These are phyloP conservation scores for Chrysopogon serrulatus DNA, from an alignment of 176 grass and related monocot genomes.

Conservation along the genomic window DNA sequence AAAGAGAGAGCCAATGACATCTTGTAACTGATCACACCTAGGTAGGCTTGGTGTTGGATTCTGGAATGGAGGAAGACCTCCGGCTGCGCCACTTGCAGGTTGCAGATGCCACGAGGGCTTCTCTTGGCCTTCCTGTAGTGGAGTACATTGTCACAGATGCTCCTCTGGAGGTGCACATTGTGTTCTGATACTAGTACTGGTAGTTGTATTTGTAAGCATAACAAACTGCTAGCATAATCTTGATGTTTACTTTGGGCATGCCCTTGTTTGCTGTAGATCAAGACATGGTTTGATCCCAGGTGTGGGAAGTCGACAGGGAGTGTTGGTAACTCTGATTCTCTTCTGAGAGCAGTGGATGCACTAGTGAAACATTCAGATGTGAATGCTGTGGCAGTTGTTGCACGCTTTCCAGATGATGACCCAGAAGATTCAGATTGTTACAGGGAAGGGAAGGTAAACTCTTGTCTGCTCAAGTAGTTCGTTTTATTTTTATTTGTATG, in stretches of 20 bases:
- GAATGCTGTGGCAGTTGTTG: slow-evolving; percentile 82
- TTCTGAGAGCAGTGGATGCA: slow-evolving; percentile 62
- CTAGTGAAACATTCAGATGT: slow-evolving; percentile 55
- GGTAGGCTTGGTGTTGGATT: slow-evolving; percentile 93
- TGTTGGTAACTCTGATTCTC: slow-evolving; percentile 59
- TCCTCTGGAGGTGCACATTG: slow-evolving; percentile 63
- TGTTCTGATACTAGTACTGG: not conserved
- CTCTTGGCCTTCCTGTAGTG: slow-evolving; percentile 62
- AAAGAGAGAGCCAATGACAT: not conserved
- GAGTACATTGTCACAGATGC: slow-evolving; percentile 85
- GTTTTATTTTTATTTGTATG: not conserved
- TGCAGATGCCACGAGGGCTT: slow-evolving; percentile 75
- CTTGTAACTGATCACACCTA: slow-evolving; percentile 23
- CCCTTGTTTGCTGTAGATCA: slow-evolving; percentile 40
- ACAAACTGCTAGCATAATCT: not conserved
- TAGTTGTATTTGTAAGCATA: not conserved
- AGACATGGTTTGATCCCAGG: slow-evolving; percentile 74
- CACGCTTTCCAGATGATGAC: slow-evolving; percentile 84
- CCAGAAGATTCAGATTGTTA: slow-evolving; percentile 65
- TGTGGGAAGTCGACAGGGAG: slow-evolving; percentile 85
- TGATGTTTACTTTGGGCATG: not conserved
- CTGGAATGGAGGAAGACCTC: slow-evolving; percentile 84
- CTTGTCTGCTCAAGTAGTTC: not conserved
- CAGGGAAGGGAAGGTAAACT: slow-evolving; percentile 70
- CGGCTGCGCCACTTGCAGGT: slow-evolving; percentile 78